Evolutionary conservation across 192 early-diverging fungal genomes (phyloP).

Genomic region (Backusella luteola): DNA sequence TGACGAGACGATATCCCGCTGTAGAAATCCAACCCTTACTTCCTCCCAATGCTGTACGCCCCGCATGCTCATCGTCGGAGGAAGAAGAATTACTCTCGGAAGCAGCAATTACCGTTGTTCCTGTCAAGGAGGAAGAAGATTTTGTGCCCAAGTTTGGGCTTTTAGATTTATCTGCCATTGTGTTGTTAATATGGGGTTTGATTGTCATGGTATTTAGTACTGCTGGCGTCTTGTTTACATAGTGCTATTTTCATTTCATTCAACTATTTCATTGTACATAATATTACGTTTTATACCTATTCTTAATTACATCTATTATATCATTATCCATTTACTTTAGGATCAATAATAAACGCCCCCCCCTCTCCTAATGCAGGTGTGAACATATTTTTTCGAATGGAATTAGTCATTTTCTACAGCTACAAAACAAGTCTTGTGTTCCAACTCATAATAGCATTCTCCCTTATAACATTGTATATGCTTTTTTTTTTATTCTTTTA

Average conservation of each 20-base stretch:
- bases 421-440: too few species aligned
- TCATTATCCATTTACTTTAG: background rate
- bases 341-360: background rate
- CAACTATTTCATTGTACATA: background rate
- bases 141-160: conserved; percentile 1
- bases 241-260: background rate
- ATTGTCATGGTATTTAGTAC: conserved; percentile 52
- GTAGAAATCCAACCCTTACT: background rate
- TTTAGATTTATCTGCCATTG: conserved; percentile 30
- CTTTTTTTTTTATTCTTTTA: background rate
- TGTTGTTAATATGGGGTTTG: conserved; percentile 43
- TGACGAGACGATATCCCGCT: background rate
- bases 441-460: too few species aligned
- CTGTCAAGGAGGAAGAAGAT: background rate
- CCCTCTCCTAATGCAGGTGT: too few species aligned
- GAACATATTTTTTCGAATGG: too few species aligned
- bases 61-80: background rate
- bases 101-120: background rate
- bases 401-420: too few species aligned
- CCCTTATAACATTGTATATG: too few species aligned
- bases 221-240: conserved; percentile 3
- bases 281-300: background rate
- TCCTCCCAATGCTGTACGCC: background rate
- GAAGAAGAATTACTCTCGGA: conserved; percentile 16
- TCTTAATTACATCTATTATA: background rate